phyloP scores from a whole-genome alignment of 2,329 filamentous ascomycete species.

The Neofusicoccum laricinum region DNA sequence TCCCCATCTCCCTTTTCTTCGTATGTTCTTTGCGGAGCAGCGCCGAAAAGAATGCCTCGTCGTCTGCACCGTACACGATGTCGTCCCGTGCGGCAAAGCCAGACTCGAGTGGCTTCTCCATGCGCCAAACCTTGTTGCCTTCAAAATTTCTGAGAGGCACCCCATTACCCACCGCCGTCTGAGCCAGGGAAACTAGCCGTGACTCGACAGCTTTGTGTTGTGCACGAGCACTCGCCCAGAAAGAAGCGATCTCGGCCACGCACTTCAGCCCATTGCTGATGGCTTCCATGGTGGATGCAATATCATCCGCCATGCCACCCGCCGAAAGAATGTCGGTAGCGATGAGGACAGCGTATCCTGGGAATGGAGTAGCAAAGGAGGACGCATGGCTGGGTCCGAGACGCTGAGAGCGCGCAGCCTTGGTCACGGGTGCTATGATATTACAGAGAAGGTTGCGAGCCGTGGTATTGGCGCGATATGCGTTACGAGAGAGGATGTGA shows the following conservation, averaged over 20 bases:
- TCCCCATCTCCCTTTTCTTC: background rate
- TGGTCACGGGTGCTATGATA: constrained; percentile 32
- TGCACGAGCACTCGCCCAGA: constrained; percentile 58
- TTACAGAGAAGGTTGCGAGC: constrained; percentile 31
- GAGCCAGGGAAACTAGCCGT: constrained; percentile 45
- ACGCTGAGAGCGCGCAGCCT: constrained; percentile 27
- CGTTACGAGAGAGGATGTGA: constrained; percentile 31
- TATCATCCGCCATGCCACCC: constrained; percentile 49
- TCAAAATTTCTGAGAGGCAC: background rate
- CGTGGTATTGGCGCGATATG: constrained; percentile 22
- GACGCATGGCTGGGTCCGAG: constrained; percentile 29
- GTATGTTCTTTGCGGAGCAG: background rate
- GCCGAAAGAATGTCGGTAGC: constrained; percentile 66
- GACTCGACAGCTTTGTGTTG: constrained; percentile 51
- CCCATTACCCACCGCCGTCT: constrained; percentile 27
- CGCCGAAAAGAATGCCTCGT: constrained; percentile 6
- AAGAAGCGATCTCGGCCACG: constrained; percentile 54
- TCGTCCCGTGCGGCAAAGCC: constrained; percentile 33
- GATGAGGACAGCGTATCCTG: constrained; percentile 60
- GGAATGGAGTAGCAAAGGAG: constrained; percentile 57
- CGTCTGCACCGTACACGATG: constrained; percentile 37
- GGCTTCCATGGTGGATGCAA: constrained; percentile 53
- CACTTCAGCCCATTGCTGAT: constrained; percentile 53
- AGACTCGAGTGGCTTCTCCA: constrained; percentile 4
- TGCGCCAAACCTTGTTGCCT: background rate